Evolutionary conservation across 495 filamentous ascomycete species (phyloP), one percentile per base, ranked within the genome.

Genomic region (Penicillium coprophilum): DNA sequence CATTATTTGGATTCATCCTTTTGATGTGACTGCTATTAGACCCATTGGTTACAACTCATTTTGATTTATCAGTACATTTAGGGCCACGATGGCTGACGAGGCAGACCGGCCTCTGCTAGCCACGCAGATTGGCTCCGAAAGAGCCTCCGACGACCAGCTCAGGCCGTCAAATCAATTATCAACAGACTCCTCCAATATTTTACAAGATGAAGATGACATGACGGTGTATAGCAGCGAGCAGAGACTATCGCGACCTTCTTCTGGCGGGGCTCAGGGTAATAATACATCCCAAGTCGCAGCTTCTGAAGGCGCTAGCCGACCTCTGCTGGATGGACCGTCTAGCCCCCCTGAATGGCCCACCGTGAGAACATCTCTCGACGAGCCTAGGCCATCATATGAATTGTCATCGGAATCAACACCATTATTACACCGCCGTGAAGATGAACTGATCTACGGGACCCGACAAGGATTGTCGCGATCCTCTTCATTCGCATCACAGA

Each of bases 371-470:
- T 50, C 62, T 53, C 47, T 53, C 41, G 49, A 58, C 54, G 59
- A 58, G 28, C 52, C 50, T 41, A 57, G 53, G 21, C 62, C 46
- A 41, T 67, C 73, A 24, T 76, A 71, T 46, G 63, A 71, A 52
- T 44, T 77, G 32, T 73, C 72, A 30, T 71, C 70, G 19, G 74
- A 76, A 59, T 79, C 76, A 8, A 76, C 76, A 49, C 76, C 76
- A 23, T 66, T 79, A 7, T 57, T 79, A 2, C 62, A 67, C 36
- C 72, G 67, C 41, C 73, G 70, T 17, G 65, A 73, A 17, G 68
- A 74, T 58, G 69, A 68, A 13, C 40, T 70, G 32, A 36, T 47
- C 6, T 77, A 79, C 51, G 75, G 75, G 19, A 71, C 69, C 11
- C 65, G 64, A n/a, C 44, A 60, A 46, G 53, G 48, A 40, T 24